Percentiles rank a stretch among this genome's conserved stretches.
These are phyloP conservation scores for Eremochloa ophiuroides DNA, from an alignment of 176 grass and related monocot genomes.

Conservation along the genomic window DNA sequence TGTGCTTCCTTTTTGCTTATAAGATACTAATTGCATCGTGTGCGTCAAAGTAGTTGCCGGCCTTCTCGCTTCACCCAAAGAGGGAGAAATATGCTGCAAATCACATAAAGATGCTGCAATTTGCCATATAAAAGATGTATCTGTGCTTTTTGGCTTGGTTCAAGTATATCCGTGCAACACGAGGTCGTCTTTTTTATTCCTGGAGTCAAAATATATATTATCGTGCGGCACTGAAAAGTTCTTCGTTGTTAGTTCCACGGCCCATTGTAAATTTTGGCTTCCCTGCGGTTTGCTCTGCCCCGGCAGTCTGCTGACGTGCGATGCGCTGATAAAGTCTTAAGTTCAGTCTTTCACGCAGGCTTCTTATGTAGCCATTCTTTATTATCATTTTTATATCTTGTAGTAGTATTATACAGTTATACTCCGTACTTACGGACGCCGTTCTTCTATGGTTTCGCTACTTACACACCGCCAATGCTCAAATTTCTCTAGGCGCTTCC, in stretches of 20 bases:
- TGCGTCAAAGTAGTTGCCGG: not conserved
- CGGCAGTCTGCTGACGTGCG: not conserved
- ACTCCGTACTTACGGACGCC: not conserved
- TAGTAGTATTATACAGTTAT: not conserved
- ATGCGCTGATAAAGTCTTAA: not conserved
- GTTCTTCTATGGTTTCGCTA: not conserved
- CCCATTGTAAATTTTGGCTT: not conserved
- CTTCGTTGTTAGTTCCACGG: not conserved
- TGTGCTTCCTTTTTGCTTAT: not conserved
- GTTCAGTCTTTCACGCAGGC: not conserved
- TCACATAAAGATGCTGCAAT: not conserved
- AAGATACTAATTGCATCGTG: not conserved
- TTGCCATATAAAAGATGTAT: not conserved
- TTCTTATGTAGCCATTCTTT: not conserved
- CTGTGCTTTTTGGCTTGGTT: not conserved
- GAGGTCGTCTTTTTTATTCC: not conserved
- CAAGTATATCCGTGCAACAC: slow-evolving; percentile 1
- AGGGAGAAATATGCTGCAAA: not conserved
- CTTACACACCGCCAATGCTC: not conserved
- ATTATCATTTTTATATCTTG: not conserved
- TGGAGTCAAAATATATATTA: not conserved
- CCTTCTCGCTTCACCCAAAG: slow-evolving; percentile 2
- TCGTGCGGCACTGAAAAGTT: not conserved
- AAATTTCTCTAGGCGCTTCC: not conserved
- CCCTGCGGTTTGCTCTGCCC: not conserved